A percentile compares a stretch with the other conserved stretches of the same genome.
These are phyloP conservation scores for Suillus ampliporus DNA, from an alignment of 768 basidiomycete species.

Conservation along the genomic window DNA sequence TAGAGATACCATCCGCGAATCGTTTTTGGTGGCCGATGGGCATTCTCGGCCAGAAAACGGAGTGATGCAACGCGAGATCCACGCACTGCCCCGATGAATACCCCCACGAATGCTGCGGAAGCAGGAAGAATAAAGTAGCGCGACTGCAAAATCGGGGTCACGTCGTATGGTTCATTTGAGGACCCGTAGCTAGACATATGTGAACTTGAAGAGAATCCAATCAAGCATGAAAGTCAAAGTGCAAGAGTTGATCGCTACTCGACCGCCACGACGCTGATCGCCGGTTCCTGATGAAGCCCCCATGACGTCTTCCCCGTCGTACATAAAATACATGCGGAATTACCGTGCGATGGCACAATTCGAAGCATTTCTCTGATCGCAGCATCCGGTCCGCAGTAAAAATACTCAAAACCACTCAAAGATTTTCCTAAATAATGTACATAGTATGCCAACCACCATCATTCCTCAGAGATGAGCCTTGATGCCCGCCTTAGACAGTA, in stretches of 20 bases:
- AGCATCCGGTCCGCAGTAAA: neutral
- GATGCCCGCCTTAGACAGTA: constrained; percentile 64
- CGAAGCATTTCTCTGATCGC: too few relatives aligned
- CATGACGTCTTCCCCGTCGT: neutral
- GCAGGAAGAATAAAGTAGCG: constrained; percentile 68
- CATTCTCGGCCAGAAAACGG: constrained; percentile 92
- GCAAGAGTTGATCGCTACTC: neutral
- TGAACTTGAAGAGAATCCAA: neutral
- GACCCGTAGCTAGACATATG: constrained; percentile 24
- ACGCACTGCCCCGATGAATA: constrained; percentile 74
- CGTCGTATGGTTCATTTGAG: constrained; percentile 28
- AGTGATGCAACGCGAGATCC: constrained; percentile 73
- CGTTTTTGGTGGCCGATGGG: constrained; percentile 83
- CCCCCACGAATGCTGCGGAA: constrained; percentile 63
- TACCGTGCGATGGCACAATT: too few relatives aligned
- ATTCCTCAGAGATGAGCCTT: constrained; percentile 56
- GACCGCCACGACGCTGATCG: neutral
- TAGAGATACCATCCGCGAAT: constrained; percentile 95
- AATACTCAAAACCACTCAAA: neutral
- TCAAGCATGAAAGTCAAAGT: neutral
- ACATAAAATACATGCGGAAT: neutral
- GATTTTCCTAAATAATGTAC: neutral
- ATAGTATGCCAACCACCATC: neutral
- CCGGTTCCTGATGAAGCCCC: neutral
- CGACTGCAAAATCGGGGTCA: constrained; percentile 39